Conservation (phyloP, 176 grass and related monocot species). For the Pharus latifolius region DNA sequence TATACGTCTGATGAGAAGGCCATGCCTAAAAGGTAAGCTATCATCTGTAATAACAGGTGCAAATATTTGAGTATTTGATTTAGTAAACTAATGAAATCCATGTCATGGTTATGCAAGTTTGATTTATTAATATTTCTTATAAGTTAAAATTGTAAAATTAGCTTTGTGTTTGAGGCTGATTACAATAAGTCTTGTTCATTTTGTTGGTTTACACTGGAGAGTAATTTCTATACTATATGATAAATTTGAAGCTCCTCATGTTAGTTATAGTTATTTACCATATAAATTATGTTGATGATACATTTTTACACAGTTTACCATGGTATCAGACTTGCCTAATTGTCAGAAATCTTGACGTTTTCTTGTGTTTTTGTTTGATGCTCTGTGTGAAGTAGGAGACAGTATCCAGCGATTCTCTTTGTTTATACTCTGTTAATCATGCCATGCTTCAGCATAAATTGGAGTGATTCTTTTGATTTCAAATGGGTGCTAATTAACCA, state of each 20-base stretch:
- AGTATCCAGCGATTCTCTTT: too few relatives aligned
- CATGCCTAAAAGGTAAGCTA: conserved; percentile 70
- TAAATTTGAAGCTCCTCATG: background rate
- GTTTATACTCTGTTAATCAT: too few relatives aligned
- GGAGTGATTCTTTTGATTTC: too few relatives aligned
- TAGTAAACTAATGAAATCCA: background rate
- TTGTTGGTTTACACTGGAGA: background rate
- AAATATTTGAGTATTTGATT: conserved; percentile 8
- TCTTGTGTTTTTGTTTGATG: too few relatives aligned
- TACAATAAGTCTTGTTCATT: background rate
- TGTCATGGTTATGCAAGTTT: background rate
- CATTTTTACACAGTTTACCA: too few relatives aligned
- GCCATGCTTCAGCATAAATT: too few relatives aligned
- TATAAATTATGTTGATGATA: background rate
- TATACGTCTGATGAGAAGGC: conserved; percentile 99
- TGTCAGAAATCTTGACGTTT: too few relatives aligned
- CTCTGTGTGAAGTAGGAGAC: too few relatives aligned
- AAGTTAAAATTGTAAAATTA: background rate
- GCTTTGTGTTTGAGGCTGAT: background rate
- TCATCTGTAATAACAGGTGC: background rate
- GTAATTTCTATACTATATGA: background rate
- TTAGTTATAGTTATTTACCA: background rate
- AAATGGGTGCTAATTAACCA: too few relatives aligned
- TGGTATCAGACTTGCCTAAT: too few relatives aligned
- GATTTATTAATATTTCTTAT: background rate